These are phyloP conservation scores for Colletotrichum magnum DNA, from an alignment of 2,329 filamentous ascomycete species.

Conservation along the genomic window DNA sequence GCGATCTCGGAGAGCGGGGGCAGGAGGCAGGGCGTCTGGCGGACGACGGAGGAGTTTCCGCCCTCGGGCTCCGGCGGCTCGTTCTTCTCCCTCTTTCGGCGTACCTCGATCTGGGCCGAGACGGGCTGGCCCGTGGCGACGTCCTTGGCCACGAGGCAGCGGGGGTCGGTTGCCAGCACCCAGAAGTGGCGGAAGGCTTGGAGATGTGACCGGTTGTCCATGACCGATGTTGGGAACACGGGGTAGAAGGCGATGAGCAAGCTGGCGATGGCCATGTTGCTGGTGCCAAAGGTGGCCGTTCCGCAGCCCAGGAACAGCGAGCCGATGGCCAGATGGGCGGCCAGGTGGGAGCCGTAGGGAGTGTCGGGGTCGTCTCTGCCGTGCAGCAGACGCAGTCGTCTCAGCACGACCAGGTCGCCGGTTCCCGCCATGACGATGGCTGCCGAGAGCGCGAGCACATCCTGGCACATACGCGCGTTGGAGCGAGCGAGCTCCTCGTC, in stretches of 20 bases:
- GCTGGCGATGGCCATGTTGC: slow-evolving; percentile 86
- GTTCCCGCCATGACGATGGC: slow-evolving; percentile 97
- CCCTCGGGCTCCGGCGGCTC: slow-evolving; percentile 23
- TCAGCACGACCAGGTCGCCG: slow-evolving; percentile 87
- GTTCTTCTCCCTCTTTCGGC: slow-evolving; percentile 61
- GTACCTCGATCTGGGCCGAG: slow-evolving; percentile 78
- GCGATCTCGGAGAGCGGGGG: slow-evolving; percentile 76
- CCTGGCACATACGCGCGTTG: slow-evolving; percentile 91
- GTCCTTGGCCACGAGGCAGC: slow-evolving; percentile 91
- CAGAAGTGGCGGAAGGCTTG: slow-evolving; percentile 98
- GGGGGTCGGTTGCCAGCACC: slow-evolving; percentile 91
- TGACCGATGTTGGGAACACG: slow-evolving; percentile 87
- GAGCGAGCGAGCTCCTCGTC: slow-evolving; percentile 87
- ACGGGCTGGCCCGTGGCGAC: slow-evolving; percentile 86
- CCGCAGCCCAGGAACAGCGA: slow-evolving; percentile 93
- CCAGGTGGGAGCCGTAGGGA: slow-evolving; percentile 94
- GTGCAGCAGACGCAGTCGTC: slow-evolving; percentile 88
- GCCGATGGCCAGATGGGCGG: slow-evolving; percentile 91
- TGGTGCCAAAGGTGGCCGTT: slow-evolving; percentile 91
- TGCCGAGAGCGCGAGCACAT: slow-evolving; percentile 84
- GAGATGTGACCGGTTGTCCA: slow-evolving; percentile 94
- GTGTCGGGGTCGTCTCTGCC: slow-evolving; percentile 87
- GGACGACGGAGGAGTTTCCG: slow-evolving; percentile 49
- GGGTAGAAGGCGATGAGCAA: slow-evolving; percentile 95
- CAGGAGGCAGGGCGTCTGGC: slow-evolving; percentile 71